Base-by-base conservation (phyloP, 2,329 filamentous ascomycete species). In the Stylonectria norvegica region DNA sequence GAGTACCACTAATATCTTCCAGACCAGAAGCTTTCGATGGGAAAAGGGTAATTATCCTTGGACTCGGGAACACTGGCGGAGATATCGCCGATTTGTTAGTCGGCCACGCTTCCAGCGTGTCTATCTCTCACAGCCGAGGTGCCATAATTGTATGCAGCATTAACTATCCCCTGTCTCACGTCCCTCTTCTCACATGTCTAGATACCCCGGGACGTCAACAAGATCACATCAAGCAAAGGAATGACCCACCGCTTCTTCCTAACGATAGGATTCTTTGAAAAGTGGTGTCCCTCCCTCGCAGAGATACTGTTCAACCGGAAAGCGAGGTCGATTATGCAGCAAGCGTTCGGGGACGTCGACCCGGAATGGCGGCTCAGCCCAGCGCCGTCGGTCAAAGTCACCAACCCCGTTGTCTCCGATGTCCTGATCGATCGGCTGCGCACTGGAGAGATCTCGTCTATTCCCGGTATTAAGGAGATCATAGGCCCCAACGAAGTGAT, bases 11-110 rank as follows among this genome's bases (percentile, higher is more conserved):
- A 16, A 36, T 17, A 10, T 14, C 14, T n/a, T 7, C 8, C 20
- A 56, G 56, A 9, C 47, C 53, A 10, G 49, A 56, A n/a, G 19
- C 37, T 2, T 56, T 57, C 27, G 20, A 31, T 4, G 53, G 48
- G 1, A 66, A 70, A 46, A 65, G 56, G 6, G 66, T 75, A 4
- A 45, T 75, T 6, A 52, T 75, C 2, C 55, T 75, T 2, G 72
- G 71, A 10, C 55, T 72, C 6, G 66, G 67, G n/a, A 68, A 66
- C 36, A 71, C 66, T 1, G 56, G 53, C 4, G 51, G 50, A 15
- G 61, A 63, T 35, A 46, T 58, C 2, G 52, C 55, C 4, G 49
- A 65, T 2, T 56, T 56, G 4, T 51, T 73, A 2, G 47, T 64
- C 5, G 53, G 59, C 1, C 54, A 52, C 33, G 53, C 52, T 4